Percentiles rank a stretch among this genome's conserved stretches.
Evolutionary conservation across 495 filamentous ascomycete genomes (phyloP).

Genomic region (Penicillium odoratum): DNA sequence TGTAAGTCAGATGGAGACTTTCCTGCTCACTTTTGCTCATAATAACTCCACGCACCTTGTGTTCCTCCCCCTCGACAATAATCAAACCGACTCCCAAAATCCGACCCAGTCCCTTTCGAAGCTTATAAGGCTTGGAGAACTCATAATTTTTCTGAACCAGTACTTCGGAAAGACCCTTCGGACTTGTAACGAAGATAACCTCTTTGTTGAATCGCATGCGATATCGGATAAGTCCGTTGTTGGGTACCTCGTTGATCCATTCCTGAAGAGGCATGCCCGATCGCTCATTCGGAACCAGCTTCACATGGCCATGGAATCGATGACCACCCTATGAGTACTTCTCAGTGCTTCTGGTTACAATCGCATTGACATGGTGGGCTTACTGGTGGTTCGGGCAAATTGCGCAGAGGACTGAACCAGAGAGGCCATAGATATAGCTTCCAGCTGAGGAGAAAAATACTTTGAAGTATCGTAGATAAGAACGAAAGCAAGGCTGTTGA

Average conservation of each 20-base stretch:
- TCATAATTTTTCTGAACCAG: constrained; percentile 24
- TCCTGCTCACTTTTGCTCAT: neutral
- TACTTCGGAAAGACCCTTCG: constrained; percentile 23
- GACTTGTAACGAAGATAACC: constrained; percentile 21
- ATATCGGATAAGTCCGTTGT: constrained; percentile 33
- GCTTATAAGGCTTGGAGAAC: constrained; percentile 25
- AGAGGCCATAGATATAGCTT: constrained; percentile 10
- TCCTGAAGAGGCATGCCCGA: constrained; percentile 10
- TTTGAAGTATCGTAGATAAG: neutral
- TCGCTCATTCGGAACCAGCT: constrained; percentile 9
- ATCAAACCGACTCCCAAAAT: constrained; percentile 27
- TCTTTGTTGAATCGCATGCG: constrained; percentile 25
- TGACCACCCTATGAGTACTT: neutral
- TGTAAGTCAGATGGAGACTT: neutral
- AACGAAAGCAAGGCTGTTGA: neutral
- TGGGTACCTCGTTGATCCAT: constrained; percentile 21
- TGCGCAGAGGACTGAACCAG: constrained; percentile 12
- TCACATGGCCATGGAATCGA: constrained; percentile 6
- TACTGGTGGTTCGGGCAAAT: constrained; percentile 7
- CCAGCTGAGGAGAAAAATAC: neutral
- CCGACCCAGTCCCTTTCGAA: constrained; percentile 14
- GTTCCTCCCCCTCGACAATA: constrained; percentile 25
- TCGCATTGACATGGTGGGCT: no score
- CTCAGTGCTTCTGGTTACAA: neutral
- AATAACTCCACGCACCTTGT: constrained; percentile 7